Evolutionary conservation across 768 basidiomycete genomes (phyloP), one percentile per base, ranked within the genome.

Genomic region (Tricholoma furcatifolium): DNA sequence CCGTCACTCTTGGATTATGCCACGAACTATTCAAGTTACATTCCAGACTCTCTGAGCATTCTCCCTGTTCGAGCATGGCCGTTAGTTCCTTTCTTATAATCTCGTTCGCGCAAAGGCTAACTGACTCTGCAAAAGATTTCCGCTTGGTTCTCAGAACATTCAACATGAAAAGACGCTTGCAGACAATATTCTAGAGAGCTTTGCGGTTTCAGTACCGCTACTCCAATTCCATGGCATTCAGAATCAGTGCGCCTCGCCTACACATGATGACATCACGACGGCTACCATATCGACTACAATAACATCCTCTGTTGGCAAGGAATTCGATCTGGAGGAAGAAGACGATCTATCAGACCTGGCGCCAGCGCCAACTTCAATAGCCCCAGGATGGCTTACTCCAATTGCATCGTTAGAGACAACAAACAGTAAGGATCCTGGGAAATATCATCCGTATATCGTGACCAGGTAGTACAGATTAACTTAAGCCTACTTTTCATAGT

Each of bases 401-500:
- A n/a, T 11, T 21, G 24, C 15, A 52, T 44, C 17, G 62, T 55
- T 15, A n/a, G n/a, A n/a, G n/a, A n/a, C n/a, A n/a, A n/a, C n/a
- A n/a, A n/a, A n/a, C n/a, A n/a, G n/a, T n/a, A 46, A 56, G 2
- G 51, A 58, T 3, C 44, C 49, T 11, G 53, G 63, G 10, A 38
- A 58, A n/a, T 47, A 39, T 2, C 70, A 69, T 52, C 71, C 71
- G 1, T 68, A 68, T 32, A 60, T 73, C 27, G 62, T 70, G 11
- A 69, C 69, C 10, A 64, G 69, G 68, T 69, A 35, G n/a, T n/a
- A n/a, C 34, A 55, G 41, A 14, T 10, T 21, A 11, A 12, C 15
- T 14, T 31, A 12, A 18, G 21, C 8, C 30, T 41, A 43, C 30
- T 18, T n/a, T 35, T 12, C n/a, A n/a, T n/a, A n/a, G n/a, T n/a